These are phyloP conservation scores for Beauveria brongniartii DNA, from an alignment of 2,329 filamentous ascomycete genomes.

Conservation along the genomic window DNA sequence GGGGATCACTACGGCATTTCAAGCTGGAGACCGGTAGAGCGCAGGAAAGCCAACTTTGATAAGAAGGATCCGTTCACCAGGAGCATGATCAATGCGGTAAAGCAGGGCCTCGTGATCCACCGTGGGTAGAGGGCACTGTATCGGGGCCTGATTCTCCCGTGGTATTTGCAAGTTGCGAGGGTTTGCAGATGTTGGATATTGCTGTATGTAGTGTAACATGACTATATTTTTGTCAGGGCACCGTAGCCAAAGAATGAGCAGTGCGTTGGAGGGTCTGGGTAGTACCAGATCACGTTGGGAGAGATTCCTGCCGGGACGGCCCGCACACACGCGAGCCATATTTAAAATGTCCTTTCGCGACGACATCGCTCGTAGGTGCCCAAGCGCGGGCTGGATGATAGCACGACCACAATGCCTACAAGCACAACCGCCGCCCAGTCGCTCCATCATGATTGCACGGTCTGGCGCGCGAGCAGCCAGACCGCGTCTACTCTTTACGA, in stretches of 20 bases:
- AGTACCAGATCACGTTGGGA: too few species aligned
- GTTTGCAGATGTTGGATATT: too few species aligned
- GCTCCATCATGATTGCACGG: constrained; percentile 4
- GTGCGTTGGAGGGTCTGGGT: too few species aligned
- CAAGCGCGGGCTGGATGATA: not conserved
- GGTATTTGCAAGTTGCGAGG: too few species aligned
- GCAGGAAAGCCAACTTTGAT: not conserved
- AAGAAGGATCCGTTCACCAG: not conserved
- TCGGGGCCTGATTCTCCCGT: too few species aligned
- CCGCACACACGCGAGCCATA: too few species aligned
- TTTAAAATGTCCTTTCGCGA: too few species aligned
- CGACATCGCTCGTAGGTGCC: not conserved
- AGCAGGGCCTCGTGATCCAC: not conserved
- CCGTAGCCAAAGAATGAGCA: too few species aligned
- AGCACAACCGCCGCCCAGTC: not conserved
- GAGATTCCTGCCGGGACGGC: too few species aligned
- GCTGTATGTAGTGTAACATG: too few species aligned
- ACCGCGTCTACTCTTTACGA: not conserved
- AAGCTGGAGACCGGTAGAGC: not conserved
- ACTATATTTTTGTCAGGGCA: too few species aligned
- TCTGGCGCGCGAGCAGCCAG: constrained; percentile 8
- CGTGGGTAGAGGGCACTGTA: not conserved
- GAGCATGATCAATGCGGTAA: not conserved
- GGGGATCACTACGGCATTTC: not conserved
- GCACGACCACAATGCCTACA: too few species aligned